A percentile compares a stretch with the other conserved stretches of the same genome.
These are phyloP conservation scores for Cyberlindnera suaveolens DNA, from an alignment of 805 yeast species.

Conservation along the genomic window DNA sequence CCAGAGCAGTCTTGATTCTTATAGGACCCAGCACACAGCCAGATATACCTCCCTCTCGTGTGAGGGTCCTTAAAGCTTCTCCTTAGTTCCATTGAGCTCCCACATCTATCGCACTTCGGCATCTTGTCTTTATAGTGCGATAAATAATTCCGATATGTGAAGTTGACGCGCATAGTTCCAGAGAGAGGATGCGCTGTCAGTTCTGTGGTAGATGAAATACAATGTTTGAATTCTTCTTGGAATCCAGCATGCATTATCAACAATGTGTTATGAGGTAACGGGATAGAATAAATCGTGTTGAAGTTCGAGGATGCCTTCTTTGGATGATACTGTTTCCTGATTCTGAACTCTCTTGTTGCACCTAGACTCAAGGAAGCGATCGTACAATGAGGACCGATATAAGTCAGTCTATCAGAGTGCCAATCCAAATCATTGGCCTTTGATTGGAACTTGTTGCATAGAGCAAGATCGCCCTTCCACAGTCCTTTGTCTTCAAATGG, in stretches of 20 bases:
- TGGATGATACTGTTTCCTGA: conserved; percentile 38
- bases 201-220: conserved; percentile 42
- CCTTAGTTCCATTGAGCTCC: conserved; percentile 43
- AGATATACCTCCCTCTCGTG: conserved; percentile 52
- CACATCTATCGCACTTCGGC: conserved; percentile 40
- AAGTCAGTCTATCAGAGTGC: conserved; percentile 71
- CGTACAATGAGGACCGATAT: conserved; percentile 64
- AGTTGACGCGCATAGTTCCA: conserved; percentile 48
- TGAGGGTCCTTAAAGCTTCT: conserved; percentile 42
- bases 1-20: conserved; percentile 40
- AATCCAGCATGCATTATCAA: conserved; percentile 73
- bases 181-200: conserved; percentile 41
- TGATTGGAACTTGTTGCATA: conserved; percentile 50
- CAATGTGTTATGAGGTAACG: conserved; percentile 65
- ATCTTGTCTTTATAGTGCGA: conserved; percentile 28
- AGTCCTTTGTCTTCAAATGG: conserved; percentile 32
- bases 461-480: conserved; percentile 51
- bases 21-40: conserved; percentile 54
- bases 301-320: conserved; percentile 14
- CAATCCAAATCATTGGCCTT: conserved; percentile 53
- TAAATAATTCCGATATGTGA: conserved; percentile 58
- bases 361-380: conserved; percentile 69
- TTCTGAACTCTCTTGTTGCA: conserved; percentile 58
- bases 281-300: conserved; percentile 40
- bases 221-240: conserved; percentile 70